Evolutionary conservation across 2,329 filamentous ascomycete species (phyloP), one percentile per base, ranked within the genome.

Genomic region (Gremmenia infestans): DNA sequence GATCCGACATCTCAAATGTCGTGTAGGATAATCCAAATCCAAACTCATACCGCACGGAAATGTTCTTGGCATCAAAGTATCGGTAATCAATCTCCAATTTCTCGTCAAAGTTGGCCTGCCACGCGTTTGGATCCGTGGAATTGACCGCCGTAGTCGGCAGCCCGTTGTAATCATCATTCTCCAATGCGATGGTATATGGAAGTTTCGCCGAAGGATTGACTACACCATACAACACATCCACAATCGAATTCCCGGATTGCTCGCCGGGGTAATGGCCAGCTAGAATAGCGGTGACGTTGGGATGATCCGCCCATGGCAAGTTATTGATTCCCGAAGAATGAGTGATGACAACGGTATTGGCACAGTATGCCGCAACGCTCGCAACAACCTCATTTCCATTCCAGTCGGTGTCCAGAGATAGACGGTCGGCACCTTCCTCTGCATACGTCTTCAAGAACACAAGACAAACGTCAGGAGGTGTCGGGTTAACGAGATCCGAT

Each of bases 231-330:
- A 96, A 74, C 1, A 96, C 78, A 62, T 94, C 88, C 1, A 82
- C 81, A 2, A 96, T 76, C 0, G 91, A 88, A 58, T 88, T 86
- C 6, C 91, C 91, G 28, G 87, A 90, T 70, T 96, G 90, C 67
- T 95, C 84, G 1, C 91, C 90, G 0, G 91, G 91, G 1, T 95
- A 76, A 64, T 95, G 88, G 12, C 89, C 89, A 42, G 92, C 79
- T 2, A 96, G 68, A 0, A 95, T 86, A 0, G 87, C 86, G 67
- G 90, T 90, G 59, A 96, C 83, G 22, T 82, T 83, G 1, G 87
- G 83, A 0, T 89, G 73, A 48, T 91, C 83, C 59, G 92, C 85
- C 84, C 89, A 88, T 51, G 86, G 83, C 42, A 89, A 77, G 19
- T 84, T 88, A 73, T 87, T 86, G 42, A 56, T 53, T 0, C 84